Percentiles rank a stretch among this genome's conserved stretches.
Evolutionary conservation across 768 basidiomycete species (phyloP).

Genomic region (Termitomyces sp.): DNA sequence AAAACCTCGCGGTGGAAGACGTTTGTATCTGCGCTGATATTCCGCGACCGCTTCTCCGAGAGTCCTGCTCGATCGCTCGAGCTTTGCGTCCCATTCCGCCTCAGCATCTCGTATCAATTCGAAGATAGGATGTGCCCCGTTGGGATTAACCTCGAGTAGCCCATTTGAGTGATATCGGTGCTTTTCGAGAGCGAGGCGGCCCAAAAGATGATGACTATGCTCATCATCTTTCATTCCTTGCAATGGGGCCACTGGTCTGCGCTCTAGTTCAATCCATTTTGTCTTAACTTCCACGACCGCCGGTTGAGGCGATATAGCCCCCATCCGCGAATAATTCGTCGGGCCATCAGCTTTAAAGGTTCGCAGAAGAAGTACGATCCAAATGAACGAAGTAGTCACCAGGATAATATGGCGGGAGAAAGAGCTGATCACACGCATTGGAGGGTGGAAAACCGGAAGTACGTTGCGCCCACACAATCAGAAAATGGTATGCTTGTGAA

Average conservation of each 20-base stretch:
- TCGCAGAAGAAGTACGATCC: background rate
- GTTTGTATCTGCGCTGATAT: conserved; percentile 69
- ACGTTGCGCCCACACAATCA: background rate
- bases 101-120: conserved; percentile 73
- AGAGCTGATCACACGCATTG: background rate
- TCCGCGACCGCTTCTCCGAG: conserved; percentile 72
- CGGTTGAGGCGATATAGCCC: background rate
- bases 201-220: background rate
- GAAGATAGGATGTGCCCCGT: conserved; percentile 68
- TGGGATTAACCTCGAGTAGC: conserved; percentile 33
- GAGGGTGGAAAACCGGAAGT: background rate
- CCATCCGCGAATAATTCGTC: background rate
- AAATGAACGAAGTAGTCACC: background rate
- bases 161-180: conserved; percentile 35
- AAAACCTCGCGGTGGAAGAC: conserved; percentile 80
- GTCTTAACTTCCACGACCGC: background rate
- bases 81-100: conserved; percentile 51
- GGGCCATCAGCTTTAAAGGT: background rate
- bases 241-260: background rate
- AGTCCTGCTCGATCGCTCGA: conserved; percentile 66
- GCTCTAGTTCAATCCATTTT: background rate
- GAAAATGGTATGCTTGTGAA: background rate
- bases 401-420: background rate
- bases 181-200: conserved; percentile 12
- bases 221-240: background rate